These are phyloP conservation scores for Sphagnurus paluster DNA, from an alignment of 1,284 basidiomycete genomes.

Conservation along the genomic window DNA sequence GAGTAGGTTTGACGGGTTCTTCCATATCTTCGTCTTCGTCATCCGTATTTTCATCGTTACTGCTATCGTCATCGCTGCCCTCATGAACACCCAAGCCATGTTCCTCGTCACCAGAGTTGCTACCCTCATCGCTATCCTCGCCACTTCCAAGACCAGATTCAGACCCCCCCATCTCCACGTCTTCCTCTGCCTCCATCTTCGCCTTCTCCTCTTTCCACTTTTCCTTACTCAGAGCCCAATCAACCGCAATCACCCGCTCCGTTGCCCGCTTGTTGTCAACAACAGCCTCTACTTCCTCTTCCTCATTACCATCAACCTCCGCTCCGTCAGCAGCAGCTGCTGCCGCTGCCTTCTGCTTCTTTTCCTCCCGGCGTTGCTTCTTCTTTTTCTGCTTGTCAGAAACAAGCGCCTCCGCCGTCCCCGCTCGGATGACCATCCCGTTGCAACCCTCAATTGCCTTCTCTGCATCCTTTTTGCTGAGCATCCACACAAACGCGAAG, in stretches of 20 bases:
- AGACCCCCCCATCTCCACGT: conserved; percentile 21
- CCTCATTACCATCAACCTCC: conserved; percentile 37
- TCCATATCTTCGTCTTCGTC: conserved; percentile 50
- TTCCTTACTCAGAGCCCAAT: conserved; percentile 95
- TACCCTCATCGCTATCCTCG: conserved; percentile 27
- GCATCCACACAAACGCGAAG: conserved; percentile 96
- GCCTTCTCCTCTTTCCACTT: conserved; percentile 85
- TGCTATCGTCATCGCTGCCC: conserved; percentile 25
- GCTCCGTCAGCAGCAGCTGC: conserved; percentile 26
- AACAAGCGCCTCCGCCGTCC: conserved; percentile 65
- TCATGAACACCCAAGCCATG: conserved; percentile 30
- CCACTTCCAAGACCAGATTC: conserved; percentile 36
- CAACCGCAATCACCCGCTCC: conserved; percentile 85
- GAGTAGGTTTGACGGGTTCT: conserved; percentile 63
- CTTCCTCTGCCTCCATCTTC: conserved; percentile 40
- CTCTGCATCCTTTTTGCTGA: conserved; percentile 85
- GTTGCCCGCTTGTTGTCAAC: conserved; percentile 39
- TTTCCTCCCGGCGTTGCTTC: conserved; percentile 61
- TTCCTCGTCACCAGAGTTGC: conserved; percentile 23
- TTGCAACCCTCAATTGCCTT: conserved; percentile 84
- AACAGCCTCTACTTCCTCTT: conserved; percentile 30
- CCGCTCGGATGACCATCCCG: conserved; percentile 70
- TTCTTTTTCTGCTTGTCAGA: conserved; percentile 78
- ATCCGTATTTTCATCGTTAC: conserved; percentile 38
- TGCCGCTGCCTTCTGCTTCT: conserved; percentile 44